phyloP scores from a whole-genome alignment of 805 yeast species.

The Myxozyma monticola region DNA sequence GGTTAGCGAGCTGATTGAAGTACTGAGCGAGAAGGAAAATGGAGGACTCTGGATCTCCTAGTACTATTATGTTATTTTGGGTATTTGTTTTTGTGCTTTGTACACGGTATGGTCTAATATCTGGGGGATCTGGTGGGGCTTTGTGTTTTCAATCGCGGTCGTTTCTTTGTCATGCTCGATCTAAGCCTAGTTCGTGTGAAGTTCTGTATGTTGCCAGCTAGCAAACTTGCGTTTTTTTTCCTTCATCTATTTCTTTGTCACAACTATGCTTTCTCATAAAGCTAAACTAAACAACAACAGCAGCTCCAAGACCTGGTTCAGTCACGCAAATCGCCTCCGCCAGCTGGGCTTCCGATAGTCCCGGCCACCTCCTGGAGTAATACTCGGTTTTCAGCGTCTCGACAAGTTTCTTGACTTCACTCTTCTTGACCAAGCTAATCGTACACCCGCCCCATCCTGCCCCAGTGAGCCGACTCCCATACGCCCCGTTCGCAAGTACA shows the following conservation, averaged over 20 bases:
- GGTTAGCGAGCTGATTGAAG: slow-evolving; percentile 62
- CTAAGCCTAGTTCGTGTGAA: not conserved
- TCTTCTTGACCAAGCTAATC: slow-evolving; percentile 55
- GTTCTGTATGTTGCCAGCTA: not conserved
- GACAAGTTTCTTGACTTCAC: slow-evolving; percentile 43
- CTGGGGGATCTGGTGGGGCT: not conserved
- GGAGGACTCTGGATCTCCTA: slow-evolving; percentile 59
- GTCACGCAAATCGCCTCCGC: slow-evolving; percentile 55
- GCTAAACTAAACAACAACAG: slow-evolving; percentile 14
- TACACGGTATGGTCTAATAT: not conserved
- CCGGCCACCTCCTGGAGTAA: slow-evolving; percentile 52
- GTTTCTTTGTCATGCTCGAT: not conserved
- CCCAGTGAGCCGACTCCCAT: slow-evolving; percentile 72
- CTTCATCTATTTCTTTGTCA: not conserved
- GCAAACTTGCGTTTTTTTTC: not conserved
- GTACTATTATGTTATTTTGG: not conserved
- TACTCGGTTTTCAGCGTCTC: slow-evolving; percentile 52
- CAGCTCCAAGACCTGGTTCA: slow-evolving; percentile 57
- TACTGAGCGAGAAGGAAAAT: slow-evolving; percentile 73
- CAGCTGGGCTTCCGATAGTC: slow-evolving; percentile 48
- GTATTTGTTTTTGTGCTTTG: not conserved
- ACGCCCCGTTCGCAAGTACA: slow-evolving; percentile 57
- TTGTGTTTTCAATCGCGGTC: not conserved
- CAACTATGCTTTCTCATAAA: not conserved
- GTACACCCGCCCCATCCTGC: slow-evolving; percentile 80